Evolutionary conservation across 2,329 filamentous ascomycete species (phyloP).

Genomic region (Alternaria consortialis): DNA sequence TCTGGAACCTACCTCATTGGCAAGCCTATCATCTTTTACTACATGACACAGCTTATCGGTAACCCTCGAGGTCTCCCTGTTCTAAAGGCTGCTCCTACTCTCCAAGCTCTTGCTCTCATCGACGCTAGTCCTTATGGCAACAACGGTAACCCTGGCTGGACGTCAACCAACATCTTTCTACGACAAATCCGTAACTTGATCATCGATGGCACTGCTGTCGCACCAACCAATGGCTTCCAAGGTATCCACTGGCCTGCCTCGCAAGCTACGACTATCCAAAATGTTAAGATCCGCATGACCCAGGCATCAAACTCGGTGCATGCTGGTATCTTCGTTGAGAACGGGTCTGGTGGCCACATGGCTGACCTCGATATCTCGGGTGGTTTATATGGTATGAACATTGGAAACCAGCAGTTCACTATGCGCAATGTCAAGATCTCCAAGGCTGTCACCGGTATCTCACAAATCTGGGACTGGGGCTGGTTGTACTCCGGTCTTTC

Average conservation of each 20-base stretch:
- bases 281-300: constrained; percentile 56
- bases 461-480: constrained; percentile 69
- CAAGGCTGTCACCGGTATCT: constrained; percentile 62
- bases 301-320: constrained; percentile 56
- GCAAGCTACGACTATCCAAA: constrained; percentile 59
- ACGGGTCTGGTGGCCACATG: constrained; percentile 58
- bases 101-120: constrained; percentile 66
- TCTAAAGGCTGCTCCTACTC: constrained; percentile 63
- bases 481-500: constrained; percentile 63
- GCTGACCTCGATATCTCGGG: constrained; percentile 57
- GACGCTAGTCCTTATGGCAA: constrained; percentile 64
- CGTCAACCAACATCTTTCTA: constrained; percentile 69
- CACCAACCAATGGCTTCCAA: constrained; percentile 56
- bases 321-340: constrained; percentile 59
- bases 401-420: constrained; percentile 65
- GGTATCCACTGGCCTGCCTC: constrained; percentile 60
- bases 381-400: constrained; percentile 54
- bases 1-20: constrained; percentile 64
- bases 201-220: constrained; percentile 64
- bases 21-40: constrained; percentile 68
- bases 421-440: constrained; percentile 66
- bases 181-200: constrained; percentile 72
- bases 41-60: constrained; percentile 70
- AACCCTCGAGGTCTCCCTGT: constrained; percentile 65
- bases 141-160: constrained; percentile 53